Evolutionary conservation across 2,329 filamentous ascomycete genomes (phyloP).

Genomic region (Amauroascus verrucosus): DNA sequence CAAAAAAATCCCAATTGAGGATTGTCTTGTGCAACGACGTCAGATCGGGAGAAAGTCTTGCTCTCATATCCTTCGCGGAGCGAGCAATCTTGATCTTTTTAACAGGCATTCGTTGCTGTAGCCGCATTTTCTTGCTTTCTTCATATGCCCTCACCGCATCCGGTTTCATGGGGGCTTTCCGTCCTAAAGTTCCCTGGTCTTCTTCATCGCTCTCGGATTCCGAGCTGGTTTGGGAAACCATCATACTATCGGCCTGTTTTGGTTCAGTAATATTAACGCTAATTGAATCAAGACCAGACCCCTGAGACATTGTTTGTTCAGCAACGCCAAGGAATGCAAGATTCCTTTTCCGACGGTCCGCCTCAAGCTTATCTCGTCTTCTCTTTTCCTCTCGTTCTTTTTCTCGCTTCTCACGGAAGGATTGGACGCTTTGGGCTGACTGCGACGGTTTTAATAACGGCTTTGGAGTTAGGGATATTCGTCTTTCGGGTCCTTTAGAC

Average conservation of each 20-base stretch:
- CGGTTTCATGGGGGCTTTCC: conserved; percentile 30
- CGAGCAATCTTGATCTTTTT: conserved; percentile 73
- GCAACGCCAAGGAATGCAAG: conserved; percentile 41
- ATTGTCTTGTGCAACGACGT: conserved; percentile 74
- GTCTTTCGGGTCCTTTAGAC: conserved; percentile 17
- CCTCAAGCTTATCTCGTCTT: conserved; percentile 59
- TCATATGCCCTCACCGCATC: conserved; percentile 39
- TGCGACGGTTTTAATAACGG: conserved; percentile 18
- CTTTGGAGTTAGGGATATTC: conserved; percentile 12
- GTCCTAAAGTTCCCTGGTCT: conserved; percentile 42
- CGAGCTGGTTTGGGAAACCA: conserved; percentile 62
- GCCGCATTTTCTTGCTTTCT: conserved; percentile 37
- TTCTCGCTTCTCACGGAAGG: conserved; percentile 64
- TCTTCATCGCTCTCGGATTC: conserved; percentile 63
- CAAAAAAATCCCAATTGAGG: conserved; percentile 90
- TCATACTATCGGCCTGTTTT: conserved; percentile 66
- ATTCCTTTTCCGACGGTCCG: conserved; percentile 57
- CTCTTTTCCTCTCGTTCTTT: conserved; percentile 65
- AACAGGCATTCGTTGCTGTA: conserved; percentile 58
- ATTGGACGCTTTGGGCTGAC: conserved; percentile 27
- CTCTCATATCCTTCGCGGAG: conserved; percentile 86
- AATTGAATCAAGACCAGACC: conserved; percentile 64
- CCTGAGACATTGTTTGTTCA: conserved; percentile 57
- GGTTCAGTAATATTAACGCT: conserved; percentile 71
- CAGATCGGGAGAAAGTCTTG: conserved; percentile 81